Percentiles rank a stretch among this genome's conserved stretches.
phyloP scores from a whole-genome alignment of 306 rosid genomes.

The Cercis canadensis region DNA sequence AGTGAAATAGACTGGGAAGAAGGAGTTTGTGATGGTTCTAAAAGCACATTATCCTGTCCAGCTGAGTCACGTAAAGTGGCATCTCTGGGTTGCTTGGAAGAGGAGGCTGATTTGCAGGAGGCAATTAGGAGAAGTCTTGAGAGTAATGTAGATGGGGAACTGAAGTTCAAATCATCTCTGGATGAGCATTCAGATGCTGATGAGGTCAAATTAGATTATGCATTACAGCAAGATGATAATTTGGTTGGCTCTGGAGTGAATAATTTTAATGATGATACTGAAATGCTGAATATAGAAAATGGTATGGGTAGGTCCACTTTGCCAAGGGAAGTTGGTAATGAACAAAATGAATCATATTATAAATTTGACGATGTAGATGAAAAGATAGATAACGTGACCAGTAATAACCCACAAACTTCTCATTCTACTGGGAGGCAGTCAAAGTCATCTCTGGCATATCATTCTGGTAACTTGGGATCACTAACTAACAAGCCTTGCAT shows the following conservation, averaged over 20 bases:
- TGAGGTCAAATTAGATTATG: conserved; percentile 29
- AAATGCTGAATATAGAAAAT: conserved; percentile 31
- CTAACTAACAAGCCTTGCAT: conserved; percentile 31
- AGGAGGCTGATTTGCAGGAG: conserved; percentile 82
- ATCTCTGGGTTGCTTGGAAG: conserved; percentile 76
- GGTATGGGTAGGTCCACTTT: conserved; percentile 27
- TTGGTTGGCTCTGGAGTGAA: conserved; percentile 29
- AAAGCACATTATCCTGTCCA: conserved; percentile 41
- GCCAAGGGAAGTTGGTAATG: conserved; percentile 39
- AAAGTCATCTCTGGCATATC: conserved; percentile 35
- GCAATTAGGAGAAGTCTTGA: conserved; percentile 92
- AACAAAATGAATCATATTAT: conserved; percentile 35
- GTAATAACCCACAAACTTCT: conserved; percentile 35
- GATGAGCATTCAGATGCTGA: conserved; percentile 40
- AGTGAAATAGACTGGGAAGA: conserved; percentile 92
- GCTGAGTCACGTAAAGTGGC: conserved; percentile 42
- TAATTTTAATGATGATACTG: conserved; percentile 34
- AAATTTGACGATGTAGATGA: conserved; percentile 45
- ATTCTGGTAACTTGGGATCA: conserved; percentile 16
- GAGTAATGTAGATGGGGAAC: conserved; percentile 42
- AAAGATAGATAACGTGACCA: conserved; percentile 39
- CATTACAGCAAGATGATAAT: conserved; percentile 29
- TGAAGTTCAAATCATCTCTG: conserved; percentile 27
- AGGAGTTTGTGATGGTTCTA: conserved; percentile 56
- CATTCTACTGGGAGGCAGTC: conserved; percentile 43